Evolutionary conservation across 2,329 filamentous ascomycete genomes (phyloP), one percentile per base, ranked within the genome.

Genomic region (Nectriaceae sp.): DNA sequence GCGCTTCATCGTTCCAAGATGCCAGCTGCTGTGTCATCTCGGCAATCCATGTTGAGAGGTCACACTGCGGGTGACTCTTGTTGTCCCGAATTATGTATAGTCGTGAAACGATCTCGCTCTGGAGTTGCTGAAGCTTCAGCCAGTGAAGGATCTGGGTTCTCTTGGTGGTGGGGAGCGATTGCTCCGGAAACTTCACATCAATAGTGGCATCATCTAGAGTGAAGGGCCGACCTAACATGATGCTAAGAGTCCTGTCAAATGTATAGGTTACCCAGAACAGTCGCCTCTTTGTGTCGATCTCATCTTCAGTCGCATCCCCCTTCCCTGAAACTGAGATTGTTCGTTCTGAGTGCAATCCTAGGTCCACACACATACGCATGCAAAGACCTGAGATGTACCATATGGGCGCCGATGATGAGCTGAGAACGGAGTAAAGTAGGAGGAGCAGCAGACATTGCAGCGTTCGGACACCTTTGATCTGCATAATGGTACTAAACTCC

Each of bases 221-320:
- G 16, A 59, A 62, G 0, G 59, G 59, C 5, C 59, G 51, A 5
- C 59, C 59, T 3, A 60, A 49, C 20, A 62, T 60, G 5, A 49
- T 60, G n/a, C 54, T 51, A 6, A 60, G 47, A 1, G 54, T 56
- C 18, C 57, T 53, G 31, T 62, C 59, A 42, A 60, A 59, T 2
- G 46, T 50, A 31, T 60, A 62, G 3, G 56, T 59, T n/a, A 59
- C 56, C 59, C 59, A 62, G 31, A 62, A 62, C 2, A 62, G 46
- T 1, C 59, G 50, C n/a, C 58, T 42, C 44, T 61, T 60, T 5
- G 46, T 42, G 19, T 54, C 50, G 16, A 37, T 40, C 19, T 44
- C 51, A 4, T 33, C 42, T 16, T 42, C 42, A 10, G 42, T 52
- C 21, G 37, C 19, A 20, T 44, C 29, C 4, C 38, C 44, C 41